Evolutionary conservation across 768 basidiomycete species (phyloP).

Genomic region (Coprinopsis cinerea): DNA sequence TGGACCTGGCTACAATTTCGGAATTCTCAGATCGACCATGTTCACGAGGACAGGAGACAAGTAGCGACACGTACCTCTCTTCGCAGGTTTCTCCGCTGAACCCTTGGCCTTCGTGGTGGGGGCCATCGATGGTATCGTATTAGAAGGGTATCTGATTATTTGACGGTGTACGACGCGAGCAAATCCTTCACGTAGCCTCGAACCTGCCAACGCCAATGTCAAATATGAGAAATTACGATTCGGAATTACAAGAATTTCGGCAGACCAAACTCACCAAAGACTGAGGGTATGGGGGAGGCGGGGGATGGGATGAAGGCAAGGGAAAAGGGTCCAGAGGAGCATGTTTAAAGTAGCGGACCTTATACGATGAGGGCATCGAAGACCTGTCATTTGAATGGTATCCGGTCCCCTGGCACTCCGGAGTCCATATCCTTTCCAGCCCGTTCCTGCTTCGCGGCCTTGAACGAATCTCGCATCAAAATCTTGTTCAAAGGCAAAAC

Average conservation of each 20-base stretch:
- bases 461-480: slow-evolving; percentile 9
- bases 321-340: slow-evolving; percentile 38
- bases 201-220: slow-evolving; percentile 7
- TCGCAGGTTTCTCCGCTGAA: slow-evolving; percentile 41
- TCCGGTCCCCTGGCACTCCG: slow-evolving; percentile 34
- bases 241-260: slow-evolving; percentile 9
- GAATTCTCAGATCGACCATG: slow-evolving; percentile 16
- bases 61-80: slow-evolving; percentile 43
- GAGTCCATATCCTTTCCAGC: slow-evolving; percentile 8
- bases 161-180: slow-evolving; percentile 19
- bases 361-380: slow-evolving; percentile 43
- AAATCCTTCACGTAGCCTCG: slow-evolving; percentile 18
- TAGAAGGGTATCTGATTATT: slow-evolving; percentile 10
- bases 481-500: not conserved
- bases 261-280: slow-evolving; percentile 11
- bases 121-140: slow-evolving; percentile 30
- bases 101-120: slow-evolving; percentile 36
- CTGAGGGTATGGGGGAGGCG: slow-evolving; percentile 2
- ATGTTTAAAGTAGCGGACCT: slow-evolving; percentile 53
- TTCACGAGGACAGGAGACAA: slow-evolving; percentile 3
- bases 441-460: slow-evolving; percentile 12
- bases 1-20: slow-evolving; percentile 42
- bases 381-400: slow-evolving; percentile 47
- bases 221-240: slow-evolving; percentile 10
- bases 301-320: slow-evolving; percentile 24